Percentiles rank a stretch among this genome's conserved stretches.
phyloP scores from a whole-genome alignment of 441 rosid species.

The Pelargonium fulgidum region DNA sequence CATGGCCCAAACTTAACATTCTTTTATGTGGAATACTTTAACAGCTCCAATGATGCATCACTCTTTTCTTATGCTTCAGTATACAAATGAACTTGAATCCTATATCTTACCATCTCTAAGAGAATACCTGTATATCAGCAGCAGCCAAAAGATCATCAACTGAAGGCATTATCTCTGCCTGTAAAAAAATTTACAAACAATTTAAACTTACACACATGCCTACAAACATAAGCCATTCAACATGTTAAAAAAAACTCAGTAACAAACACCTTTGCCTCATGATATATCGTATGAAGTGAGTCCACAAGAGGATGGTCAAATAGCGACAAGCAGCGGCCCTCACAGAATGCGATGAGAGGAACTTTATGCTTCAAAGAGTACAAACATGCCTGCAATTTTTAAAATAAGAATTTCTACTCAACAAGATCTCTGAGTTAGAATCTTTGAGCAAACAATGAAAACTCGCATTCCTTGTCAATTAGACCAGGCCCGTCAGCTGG shows the following conservation, averaged over 20 bases:
- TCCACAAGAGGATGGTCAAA: constrained; percentile 77
- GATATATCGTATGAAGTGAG: constrained; percentile 61
- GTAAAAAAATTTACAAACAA: constrained; percentile 21
- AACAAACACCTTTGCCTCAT: constrained; percentile 64
- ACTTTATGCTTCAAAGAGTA: constrained; percentile 72
- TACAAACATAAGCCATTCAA: constrained; percentile 13
- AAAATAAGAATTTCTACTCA: neutral
- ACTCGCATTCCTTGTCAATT: neutral
- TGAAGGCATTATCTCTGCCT: constrained; percentile 86
- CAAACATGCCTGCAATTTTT: constrained; percentile 48
- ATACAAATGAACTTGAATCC: constrained; percentile 6
- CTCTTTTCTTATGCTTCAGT: neutral
- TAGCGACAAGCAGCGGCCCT: constrained; percentile 72
- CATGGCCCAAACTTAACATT: too few relatives aligned
- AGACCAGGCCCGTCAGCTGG: neutral
- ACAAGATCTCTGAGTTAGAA: neutral
- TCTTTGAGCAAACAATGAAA: constrained; percentile 5
- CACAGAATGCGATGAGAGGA: constrained; percentile 80
- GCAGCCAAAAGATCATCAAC: constrained; percentile 61
- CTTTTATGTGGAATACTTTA: too few relatives aligned
- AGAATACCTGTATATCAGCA: constrained; percentile 71
- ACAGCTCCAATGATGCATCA: neutral
- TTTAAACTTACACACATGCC: constrained; percentile 12
- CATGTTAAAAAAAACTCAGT: constrained; percentile 3
- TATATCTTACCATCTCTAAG: constrained; percentile 2